These are phyloP conservation scores for Xylaria acuta DNA, from an alignment of 495 filamentous ascomycete species.

Conservation along the genomic window DNA sequence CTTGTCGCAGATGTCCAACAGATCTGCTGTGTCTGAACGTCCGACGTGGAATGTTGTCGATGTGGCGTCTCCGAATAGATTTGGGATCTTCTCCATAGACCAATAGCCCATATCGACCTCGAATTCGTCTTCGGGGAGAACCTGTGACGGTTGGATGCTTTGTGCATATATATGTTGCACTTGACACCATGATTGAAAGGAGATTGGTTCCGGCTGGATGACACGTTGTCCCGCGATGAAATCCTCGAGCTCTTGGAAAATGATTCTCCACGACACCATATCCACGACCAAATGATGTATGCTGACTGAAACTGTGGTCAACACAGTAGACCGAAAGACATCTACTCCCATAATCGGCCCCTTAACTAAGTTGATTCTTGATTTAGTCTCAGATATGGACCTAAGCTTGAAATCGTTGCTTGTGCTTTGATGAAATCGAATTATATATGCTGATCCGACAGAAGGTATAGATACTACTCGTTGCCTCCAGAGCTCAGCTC, in stretches of 20 bases:
- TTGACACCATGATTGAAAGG: constrained; percentile 61
- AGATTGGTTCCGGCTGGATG: constrained; percentile 34
- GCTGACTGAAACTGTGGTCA: constrained; percentile 54
- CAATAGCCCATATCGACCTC: constrained; percentile 34
- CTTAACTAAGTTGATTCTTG: constrained; percentile 36
- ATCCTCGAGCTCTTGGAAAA: constrained; percentile 60
- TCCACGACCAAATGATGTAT: constrained; percentile 66
- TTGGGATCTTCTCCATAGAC: constrained; percentile 33
- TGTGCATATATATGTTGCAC: constrained; percentile 42
- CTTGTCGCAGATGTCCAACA: constrained; percentile 24
- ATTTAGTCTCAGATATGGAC: constrained; percentile 27
- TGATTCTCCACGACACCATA: constrained; percentile 67
- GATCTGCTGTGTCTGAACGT: not conserved
- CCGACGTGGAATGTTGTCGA: constrained; percentile 31
- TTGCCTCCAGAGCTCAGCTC: not conserved
- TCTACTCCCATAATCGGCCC: constrained; percentile 52
- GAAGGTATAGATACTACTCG: not conserved
- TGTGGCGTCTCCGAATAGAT: constrained; percentile 32
- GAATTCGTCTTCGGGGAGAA: not conserved
- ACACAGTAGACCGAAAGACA: constrained; percentile 47
- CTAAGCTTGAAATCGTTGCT: not conserved
- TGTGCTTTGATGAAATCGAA: constrained; percentile 5
- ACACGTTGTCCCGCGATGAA: not conserved
- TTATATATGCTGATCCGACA: not conserved
- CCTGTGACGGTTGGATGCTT: constrained; percentile 21